Evolutionary conservation across 768 basidiomycete genomes (phyloP).

Genomic region (Tylopilus sp.): DNA sequence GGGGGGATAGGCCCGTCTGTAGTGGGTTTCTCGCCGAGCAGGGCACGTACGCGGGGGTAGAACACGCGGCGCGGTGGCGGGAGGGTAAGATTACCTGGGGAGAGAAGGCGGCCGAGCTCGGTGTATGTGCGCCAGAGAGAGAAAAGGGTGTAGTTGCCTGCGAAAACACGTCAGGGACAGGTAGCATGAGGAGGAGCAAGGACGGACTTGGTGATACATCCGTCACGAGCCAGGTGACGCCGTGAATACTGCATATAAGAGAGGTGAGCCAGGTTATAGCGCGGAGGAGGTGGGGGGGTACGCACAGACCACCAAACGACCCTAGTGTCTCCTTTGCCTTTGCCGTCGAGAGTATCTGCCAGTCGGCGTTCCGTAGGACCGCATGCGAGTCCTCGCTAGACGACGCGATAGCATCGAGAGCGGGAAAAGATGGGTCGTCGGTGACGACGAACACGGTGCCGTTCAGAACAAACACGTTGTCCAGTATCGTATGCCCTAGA

Average conservation of each 20-base stretch:
- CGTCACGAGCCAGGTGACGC: conserved; percentile 64
- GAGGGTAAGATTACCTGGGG: conserved; percentile 47
- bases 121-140: conserved; percentile 77
- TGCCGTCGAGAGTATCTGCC: conserved; percentile 54
- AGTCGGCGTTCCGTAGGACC: conserved; percentile 47
- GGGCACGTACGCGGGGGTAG: conserved; percentile 65
- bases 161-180: neutral
- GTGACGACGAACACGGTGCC: conserved; percentile 73
- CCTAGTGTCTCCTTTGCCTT: conserved; percentile 51
- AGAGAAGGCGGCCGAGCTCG: conserved; percentile 49
- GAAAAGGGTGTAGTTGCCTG: conserved; percentile 68
- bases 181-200: neutral
- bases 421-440: conserved; percentile 61
- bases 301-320: conserved; percentile 49
- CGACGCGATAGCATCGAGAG: conserved; percentile 47
- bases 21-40: conserved; percentile 41
- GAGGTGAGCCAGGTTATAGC: neutral
- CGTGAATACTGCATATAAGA: conserved; percentile 50
- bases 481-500: conserved; percentile 79
- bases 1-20: conserved; percentile 31
- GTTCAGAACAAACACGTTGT: conserved; percentile 74
- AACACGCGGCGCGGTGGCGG: conserved; percentile 71
- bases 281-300: conserved; percentile 1
- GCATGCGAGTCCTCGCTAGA: conserved; percentile 33
- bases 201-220: conserved; percentile 50